These are phyloP conservation scores for Suhomyces kunorum DNA, from an alignment of 1,139 yeast species.

Conservation along the genomic window DNA sequence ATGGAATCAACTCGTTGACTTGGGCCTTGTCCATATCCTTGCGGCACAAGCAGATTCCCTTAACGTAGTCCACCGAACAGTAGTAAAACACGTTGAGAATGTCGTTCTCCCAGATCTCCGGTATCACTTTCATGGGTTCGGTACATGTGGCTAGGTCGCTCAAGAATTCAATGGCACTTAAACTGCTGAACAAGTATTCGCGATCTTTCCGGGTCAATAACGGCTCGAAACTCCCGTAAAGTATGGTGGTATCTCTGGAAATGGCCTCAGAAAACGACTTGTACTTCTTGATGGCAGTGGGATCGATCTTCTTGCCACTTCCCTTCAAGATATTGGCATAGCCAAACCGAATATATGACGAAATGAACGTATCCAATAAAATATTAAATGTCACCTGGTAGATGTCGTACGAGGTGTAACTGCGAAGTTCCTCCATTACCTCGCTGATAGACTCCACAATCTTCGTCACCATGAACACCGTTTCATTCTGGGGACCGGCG, in stretches of 20 bases:
- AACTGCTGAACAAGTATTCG: constrained; percentile 55
- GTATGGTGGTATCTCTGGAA: constrained; percentile 62
- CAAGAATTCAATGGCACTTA: constrained; percentile 64
- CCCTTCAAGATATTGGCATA: constrained; percentile 50
- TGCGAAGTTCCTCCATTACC: constrained; percentile 65
- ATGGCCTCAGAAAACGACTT: constrained; percentile 45
- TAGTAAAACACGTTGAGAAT: constrained; percentile 61
- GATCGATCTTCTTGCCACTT: constrained; percentile 57
- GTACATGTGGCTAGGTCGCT: constrained; percentile 66
- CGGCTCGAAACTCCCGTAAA: constrained; percentile 62
- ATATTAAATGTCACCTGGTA: constrained; percentile 48
- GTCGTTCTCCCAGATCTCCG: constrained; percentile 58
- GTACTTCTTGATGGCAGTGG: constrained; percentile 50
- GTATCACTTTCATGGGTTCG: constrained; percentile 47
- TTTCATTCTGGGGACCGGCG: constrained; percentile 31
- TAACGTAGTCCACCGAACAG: constrained; percentile 68
- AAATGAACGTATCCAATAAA: constrained; percentile 44
- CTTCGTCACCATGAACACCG: constrained; percentile 49
- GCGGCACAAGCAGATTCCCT: constrained; percentile 47
- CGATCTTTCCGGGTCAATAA: constrained; percentile 49
- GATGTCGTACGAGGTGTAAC: constrained; percentile 48
- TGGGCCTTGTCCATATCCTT: constrained; percentile 44
- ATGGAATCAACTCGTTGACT: constrained; percentile 32
- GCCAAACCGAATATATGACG: constrained; percentile 48
- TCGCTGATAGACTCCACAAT: constrained; percentile 75